These are phyloP conservation scores for Aspergillus cejpii DNA, from an alignment of 2,329 filamentous ascomycete species.

Conservation along the genomic window DNA sequence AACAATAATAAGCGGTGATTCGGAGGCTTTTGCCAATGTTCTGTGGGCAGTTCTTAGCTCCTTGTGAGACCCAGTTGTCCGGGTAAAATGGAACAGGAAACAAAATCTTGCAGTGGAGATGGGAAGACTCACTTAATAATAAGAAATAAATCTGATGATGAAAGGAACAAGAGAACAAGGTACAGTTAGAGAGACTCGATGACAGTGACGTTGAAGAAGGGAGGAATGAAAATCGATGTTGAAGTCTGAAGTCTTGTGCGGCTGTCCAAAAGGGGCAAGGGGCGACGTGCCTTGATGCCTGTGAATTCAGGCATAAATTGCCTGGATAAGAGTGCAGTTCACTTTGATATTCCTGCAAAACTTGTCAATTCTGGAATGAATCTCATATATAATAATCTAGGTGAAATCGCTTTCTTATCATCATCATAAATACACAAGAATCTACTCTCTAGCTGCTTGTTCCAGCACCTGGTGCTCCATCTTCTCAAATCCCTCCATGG, in stretches of 20 bases:
- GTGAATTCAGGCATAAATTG: conserved; percentile 9
- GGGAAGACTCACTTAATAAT: background rate
- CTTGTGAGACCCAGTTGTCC: conserved; percentile 11
- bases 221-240: background rate
- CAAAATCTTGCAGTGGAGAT: conserved; percentile 4
- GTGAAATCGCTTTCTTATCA: background rate
- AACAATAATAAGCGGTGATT: conserved; percentile 1
- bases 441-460: conserved; percentile 16
- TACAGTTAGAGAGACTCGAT: background rate
- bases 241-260: background rate
- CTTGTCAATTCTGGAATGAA: background rate
- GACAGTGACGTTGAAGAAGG: conserved; percentile 20
- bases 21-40: no score
- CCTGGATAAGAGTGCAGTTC: background rate
- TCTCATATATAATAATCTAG: background rate
- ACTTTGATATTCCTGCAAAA: no score
- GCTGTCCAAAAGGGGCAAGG: conserved; percentile 19
- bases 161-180: background rate
- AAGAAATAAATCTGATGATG: background rate
- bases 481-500: conserved; percentile 67
- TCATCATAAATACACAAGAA: background rate
- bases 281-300: conserved; percentile 13
- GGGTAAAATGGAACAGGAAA: conserved; percentile 8
- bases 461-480: conserved; percentile 64
- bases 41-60: conserved; percentile 1